Conservation (phyloP, 352 stramenopile species). For the Pythium dissotocum region DNA sequence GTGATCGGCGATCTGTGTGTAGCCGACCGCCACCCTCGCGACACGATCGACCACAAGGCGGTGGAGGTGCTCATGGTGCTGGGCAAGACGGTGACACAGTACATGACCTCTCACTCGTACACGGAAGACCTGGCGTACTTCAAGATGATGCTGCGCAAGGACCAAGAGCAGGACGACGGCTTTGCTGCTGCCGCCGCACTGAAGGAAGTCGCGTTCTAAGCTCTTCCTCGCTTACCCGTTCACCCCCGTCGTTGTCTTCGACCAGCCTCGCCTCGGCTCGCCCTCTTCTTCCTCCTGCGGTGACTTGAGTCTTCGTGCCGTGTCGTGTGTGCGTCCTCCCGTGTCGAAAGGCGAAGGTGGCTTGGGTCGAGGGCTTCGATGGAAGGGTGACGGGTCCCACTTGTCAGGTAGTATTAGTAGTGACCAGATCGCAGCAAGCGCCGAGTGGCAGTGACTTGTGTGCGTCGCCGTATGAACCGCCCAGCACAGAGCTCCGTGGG, state of each 20-base stretch:
- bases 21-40: slow-evolving; percentile 73
- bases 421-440: slow-evolving; percentile 1
- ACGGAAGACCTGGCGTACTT: slow-evolving; percentile 74
- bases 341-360: not conserved
- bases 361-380: not conserved
- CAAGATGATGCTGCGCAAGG: slow-evolving; percentile 43
- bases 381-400: not conserved
- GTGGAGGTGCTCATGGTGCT: slow-evolving; percentile 87
- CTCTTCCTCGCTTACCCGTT: not conserved
- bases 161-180: slow-evolving; percentile 23
- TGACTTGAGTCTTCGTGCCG: slow-evolving; percentile 2
- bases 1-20: slow-evolving; percentile 87
- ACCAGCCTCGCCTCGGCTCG: slow-evolving; percentile 2
- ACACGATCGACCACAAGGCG: slow-evolving; percentile 82
- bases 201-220: slow-evolving; percentile 87
- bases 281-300: not conserved
- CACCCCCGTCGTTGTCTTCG: not conserved
- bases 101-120: slow-evolving; percentile 87
- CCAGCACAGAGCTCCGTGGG: not conserved
- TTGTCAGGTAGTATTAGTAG: slow-evolving; percentile 10
- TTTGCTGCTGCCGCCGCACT: slow-evolving; percentile 17
- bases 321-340: slow-evolving; percentile 3
- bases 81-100: slow-evolving; percentile 86
- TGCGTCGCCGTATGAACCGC: not conserved
- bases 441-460: slow-evolving; percentile 1